A percentile compares a stretch with the other conserved stretches of the same genome.
These are phyloP conservation scores for Aspergillus sojae DNA, from an alignment of 2,329 filamentous ascomycete species.

Conservation along the genomic window DNA sequence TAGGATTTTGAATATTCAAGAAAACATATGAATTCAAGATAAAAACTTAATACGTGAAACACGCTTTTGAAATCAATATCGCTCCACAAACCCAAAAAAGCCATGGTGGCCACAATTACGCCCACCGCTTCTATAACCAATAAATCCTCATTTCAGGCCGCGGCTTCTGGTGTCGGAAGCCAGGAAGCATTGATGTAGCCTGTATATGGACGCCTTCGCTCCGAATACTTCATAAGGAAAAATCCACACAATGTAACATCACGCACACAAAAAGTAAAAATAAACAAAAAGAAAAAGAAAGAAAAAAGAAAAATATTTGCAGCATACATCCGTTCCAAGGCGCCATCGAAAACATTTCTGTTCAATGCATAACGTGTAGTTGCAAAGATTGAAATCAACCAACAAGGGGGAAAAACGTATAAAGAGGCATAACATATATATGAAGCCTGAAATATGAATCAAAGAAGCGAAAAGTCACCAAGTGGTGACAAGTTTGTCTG, in stretches of 20 bases:
- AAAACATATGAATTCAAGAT: background rate
- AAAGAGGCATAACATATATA: constrained; percentile 20
- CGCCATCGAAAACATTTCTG: constrained; percentile 12
- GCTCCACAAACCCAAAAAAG: background rate
- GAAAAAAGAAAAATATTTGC: background rate
- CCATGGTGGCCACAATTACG: background rate
- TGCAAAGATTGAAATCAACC: constrained; percentile 6
- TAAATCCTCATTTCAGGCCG: background rate
- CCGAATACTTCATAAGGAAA: background rate
- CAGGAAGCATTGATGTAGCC: background rate
- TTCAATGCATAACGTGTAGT: constrained; percentile 11
- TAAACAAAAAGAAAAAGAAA: background rate
- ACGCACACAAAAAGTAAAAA: background rate
- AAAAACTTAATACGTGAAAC: background rate
- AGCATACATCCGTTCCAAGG: constrained; percentile 9
- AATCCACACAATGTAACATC: background rate
- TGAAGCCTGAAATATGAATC: constrained; percentile 23
- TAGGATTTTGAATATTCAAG: background rate
- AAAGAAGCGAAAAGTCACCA: constrained; percentile 13
- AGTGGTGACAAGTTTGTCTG: constrained; percentile 1
- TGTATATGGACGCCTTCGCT: background rate
- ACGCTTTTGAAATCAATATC: background rate
- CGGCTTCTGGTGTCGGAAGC: background rate
- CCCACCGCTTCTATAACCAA: constrained; percentile 4
- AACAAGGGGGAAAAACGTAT: constrained; percentile 13